Percentiles rank a stretch among this genome's conserved stretches.
Evolutionary conservation across 371 early-diverging fungal species (phyloP).

Genomic region (Antonospora locustae): DNA sequence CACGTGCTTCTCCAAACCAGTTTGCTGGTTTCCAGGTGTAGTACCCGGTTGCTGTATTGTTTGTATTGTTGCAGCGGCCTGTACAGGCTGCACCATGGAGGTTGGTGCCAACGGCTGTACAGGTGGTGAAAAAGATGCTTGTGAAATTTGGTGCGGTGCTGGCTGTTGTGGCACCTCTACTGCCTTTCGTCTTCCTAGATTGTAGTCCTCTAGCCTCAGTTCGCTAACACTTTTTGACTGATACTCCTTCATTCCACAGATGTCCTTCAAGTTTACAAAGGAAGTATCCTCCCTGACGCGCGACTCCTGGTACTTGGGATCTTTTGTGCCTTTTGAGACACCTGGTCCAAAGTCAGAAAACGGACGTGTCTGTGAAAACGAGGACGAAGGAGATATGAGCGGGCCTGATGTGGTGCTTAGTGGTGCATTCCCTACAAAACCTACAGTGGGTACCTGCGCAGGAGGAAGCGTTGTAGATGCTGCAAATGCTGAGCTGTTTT

Average conservation of each 20-base stretch:
- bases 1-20: background rate
- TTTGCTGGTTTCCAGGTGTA: background rate
- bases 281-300: conserved; percentile 29
- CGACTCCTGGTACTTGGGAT: conserved; percentile 15
- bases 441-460: too few relatives aligned
- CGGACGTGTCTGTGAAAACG: too few relatives aligned
- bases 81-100: background rate
- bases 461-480: too few relatives aligned
- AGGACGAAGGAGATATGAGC: too few relatives aligned
- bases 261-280: conserved; percentile 16
- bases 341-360: too few relatives aligned
- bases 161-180: background rate
- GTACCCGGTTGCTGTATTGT: background rate
- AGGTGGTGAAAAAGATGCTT: background rate
- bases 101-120: background rate
- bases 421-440: too few relatives aligned
- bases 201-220: conserved; percentile 36
- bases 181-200: conserved; percentile 13
- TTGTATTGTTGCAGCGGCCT: background rate
- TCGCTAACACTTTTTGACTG: conserved; percentile 27
- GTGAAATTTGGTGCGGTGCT: background rate
- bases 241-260: conserved; percentile 29
- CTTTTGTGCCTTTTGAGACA: conserved; percentile 28
- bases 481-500: too few relatives aligned
- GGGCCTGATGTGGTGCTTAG: too few relatives aligned